Conservation (phyloP, 129 eudicot genomes). For the Escallonia herrerae region DNA sequence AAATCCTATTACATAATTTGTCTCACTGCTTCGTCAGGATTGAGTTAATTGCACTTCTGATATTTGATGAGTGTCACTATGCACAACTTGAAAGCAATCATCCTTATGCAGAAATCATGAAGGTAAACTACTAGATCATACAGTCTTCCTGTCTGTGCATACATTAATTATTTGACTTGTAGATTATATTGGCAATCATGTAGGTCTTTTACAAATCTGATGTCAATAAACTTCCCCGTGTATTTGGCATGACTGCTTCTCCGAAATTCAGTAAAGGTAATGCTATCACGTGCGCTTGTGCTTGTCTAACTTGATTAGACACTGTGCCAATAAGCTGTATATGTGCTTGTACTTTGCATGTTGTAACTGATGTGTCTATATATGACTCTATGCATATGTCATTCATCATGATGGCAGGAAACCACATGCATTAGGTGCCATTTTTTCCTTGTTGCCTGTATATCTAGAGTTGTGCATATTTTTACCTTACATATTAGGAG, state of each 20-base stretch:
- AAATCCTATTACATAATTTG: constrained; percentile 50
- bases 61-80: constrained; percentile 98
- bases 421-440: too few species aligned
- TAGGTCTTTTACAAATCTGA: constrained; percentile 67
- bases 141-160: too few species aligned
- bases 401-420: too few species aligned
- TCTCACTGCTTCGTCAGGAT: constrained; percentile 82
- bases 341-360: too few species aligned
- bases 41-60: constrained; percentile 70
- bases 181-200: constrained; percentile 9
- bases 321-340: too few species aligned
- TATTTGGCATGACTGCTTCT: constrained; percentile 99
- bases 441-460: too few species aligned
- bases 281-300: not conserved
- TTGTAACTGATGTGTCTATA: too few species aligned
- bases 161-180: not conserved
- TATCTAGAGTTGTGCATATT: too few species aligned
- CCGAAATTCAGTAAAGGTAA: constrained; percentile 90
- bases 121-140: constrained; percentile 29
- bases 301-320: too few species aligned
- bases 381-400: too few species aligned
- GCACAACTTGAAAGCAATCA: constrained; percentile 90
- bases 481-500: too few species aligned
- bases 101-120: constrained; percentile 98
- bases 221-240: constrained; percentile 65